Base-by-base conservation (phyloP, 73 alveolate species). In the Chromera velia region DNA sequence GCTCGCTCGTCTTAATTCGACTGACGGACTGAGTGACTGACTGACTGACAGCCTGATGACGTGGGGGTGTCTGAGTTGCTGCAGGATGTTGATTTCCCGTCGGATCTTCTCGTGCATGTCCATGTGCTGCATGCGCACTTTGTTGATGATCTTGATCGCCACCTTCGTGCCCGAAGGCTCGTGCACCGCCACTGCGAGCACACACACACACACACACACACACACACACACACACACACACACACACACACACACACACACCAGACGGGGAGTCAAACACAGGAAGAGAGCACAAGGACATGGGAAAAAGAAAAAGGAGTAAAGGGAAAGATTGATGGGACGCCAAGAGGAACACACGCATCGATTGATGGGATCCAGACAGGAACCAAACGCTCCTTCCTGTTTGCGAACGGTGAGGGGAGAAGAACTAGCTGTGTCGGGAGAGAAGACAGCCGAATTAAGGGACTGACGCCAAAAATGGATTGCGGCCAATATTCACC, bases 81-180 rank as follows among this genome's bases (percentile, higher is more conserved):
- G 93, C 81, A 90, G 79, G 76, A 93, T 81, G 67, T 90, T 84
- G 71, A 93, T 93, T 75, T 93, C 98, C 70, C 96, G 75, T 76
- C 91, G 81, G 69, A 91, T 90, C 88, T 91, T 93, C 80, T 93
- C 98, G 65, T 87, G 91, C 88, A 93, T 81, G 70, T 90, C 92
- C 86, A 88, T 82, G 34, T 77, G 87, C 82, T 88, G 88, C 65
- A 93, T 87, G 81, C 79, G 87, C 66, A 87, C 49, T 87, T 93
- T 93, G 83, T 87, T 90, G 45, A 93, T 81, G 65, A 93, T 89
- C 88, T 93, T 93, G 76, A 93, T 90, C 22, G 98, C 96, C 31
- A 91, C 95, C 86, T 93, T 91, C 81, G 89, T 92, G 28, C 87
- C 87, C 9, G 94, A 89, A 55, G 82, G 72, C 69, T 91, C 94